Conservation (phyloP, 371 early-diverging fungal species). For the Haplosporangium sp. region DNA sequence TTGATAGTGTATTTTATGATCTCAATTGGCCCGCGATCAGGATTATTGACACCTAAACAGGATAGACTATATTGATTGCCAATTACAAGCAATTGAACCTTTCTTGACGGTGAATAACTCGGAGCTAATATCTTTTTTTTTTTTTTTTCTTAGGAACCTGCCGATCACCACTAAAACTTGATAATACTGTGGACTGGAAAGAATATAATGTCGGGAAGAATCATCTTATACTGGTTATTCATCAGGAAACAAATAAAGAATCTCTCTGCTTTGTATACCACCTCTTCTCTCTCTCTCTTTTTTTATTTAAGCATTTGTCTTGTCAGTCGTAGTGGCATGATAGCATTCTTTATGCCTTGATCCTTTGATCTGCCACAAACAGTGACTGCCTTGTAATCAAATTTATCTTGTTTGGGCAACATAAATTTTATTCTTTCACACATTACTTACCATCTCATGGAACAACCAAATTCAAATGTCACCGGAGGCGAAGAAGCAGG, state of each 20-base stretch:
- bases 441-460: no score
- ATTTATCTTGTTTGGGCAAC: no score
- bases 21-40: not conserved
- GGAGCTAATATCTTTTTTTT: not conserved
- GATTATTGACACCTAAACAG: not conserved
- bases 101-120: not conserved
- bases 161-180: not conserved
- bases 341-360: no score
- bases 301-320: no score
- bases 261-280: not conserved
- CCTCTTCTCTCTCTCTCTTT: no score
- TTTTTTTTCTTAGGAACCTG: constrained; percentile 1
- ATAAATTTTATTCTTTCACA: no score
- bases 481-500: not conserved
- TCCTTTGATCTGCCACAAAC: no score
- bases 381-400: no score
- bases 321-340: no score
- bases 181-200: not conserved
- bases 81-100: no score
- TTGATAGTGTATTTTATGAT: no score
- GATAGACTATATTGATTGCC: not conserved
- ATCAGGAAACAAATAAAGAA: not conserved
- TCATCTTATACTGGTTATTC: not conserved
- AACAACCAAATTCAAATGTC: not conserved
- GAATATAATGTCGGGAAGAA: not conserved